Percentiles rank a stretch among this genome's conserved stretches.
Conservation (phyloP, 23 red algal species). For the Gracilaria gracilis region DNA sequence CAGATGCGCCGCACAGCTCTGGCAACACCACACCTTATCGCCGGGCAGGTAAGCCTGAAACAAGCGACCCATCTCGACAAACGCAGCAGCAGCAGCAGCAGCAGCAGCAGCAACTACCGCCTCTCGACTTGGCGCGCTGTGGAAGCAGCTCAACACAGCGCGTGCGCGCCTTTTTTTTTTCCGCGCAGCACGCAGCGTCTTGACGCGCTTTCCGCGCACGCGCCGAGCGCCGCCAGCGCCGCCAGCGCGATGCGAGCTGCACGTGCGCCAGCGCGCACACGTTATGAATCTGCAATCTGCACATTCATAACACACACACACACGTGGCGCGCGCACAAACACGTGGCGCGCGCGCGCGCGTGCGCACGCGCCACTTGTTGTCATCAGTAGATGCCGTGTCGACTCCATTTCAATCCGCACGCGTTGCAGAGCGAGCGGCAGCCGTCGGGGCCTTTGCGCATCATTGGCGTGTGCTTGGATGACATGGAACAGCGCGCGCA, state of each 20-base stretch:
- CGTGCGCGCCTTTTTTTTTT: too few species aligned
- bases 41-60: constrained; percentile 89
- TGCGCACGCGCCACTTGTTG: neutral
- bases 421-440: constrained; percentile 73
- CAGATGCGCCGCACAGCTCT: constrained; percentile 81
- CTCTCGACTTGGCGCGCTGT: too few species aligned
- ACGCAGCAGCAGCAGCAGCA: neutral
- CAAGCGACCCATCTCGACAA: constrained; percentile 90
- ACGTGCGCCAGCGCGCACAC: too few species aligned
- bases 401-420: constrained; percentile 76
- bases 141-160: too few species aligned
- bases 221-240: too few species aligned
- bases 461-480: constrained; percentile 73
- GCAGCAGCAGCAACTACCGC: neutral
- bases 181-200: too few species aligned
- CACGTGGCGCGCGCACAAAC: too few species aligned
- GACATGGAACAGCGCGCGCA: constrained; percentile 70
- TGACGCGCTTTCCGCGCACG: too few species aligned
- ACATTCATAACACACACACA: too few species aligned
- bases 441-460: constrained; percentile 76
- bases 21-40: constrained; percentile 86
- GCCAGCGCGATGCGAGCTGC: too few species aligned
- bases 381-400: constrained; percentile 69
- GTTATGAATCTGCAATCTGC: too few species aligned
- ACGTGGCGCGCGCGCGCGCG: too few species aligned